These are phyloP conservation scores for Byssoonygena ceratinophila DNA, from an alignment of 2,329 filamentous ascomycete species.

Conservation along the genomic window DNA sequence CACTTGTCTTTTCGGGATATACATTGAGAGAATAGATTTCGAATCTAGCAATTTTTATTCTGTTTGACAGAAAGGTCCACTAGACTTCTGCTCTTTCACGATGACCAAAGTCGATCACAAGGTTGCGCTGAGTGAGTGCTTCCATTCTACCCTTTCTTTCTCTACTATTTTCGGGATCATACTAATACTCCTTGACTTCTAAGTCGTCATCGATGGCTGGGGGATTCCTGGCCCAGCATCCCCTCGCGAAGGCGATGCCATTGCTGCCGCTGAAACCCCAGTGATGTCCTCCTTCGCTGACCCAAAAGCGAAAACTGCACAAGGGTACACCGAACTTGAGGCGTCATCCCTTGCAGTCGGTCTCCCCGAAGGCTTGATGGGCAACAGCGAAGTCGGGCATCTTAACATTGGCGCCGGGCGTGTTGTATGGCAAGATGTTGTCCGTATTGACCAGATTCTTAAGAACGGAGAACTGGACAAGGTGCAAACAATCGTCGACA, in stretches of 20 bases:
- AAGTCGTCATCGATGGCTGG: slow-evolving; percentile 99
- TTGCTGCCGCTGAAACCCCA: slow-evolving; percentile 83
- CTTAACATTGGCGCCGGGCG: slow-evolving; percentile 95
- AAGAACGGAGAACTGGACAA: slow-evolving; percentile 71
- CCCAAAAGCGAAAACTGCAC: slow-evolving; percentile 56
- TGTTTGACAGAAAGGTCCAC: slow-evolving; percentile 1
- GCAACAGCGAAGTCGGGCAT: slow-evolving; percentile 97
- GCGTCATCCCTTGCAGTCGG: slow-evolving; percentile 93
- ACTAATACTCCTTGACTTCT: slow-evolving; percentile 33
- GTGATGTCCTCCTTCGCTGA: slow-evolving; percentile 79
- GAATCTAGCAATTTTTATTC: neutral
- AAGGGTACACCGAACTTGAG: slow-evolving; percentile 86
- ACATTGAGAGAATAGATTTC: neutral
- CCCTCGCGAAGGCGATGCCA: slow-evolving; percentile 84
- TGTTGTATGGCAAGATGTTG: slow-evolving; percentile 97
- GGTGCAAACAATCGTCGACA: slow-evolving; percentile 64
- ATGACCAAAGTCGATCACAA: slow-evolving; percentile 62
- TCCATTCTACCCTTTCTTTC: slow-evolving; percentile 20
- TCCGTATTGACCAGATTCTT: slow-evolving; percentile 87
- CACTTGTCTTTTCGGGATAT: neutral
- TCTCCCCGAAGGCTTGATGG: slow-evolving; percentile 93
- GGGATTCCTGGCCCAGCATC: slow-evolving; percentile 73
- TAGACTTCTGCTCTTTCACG: slow-evolving; percentile 24
- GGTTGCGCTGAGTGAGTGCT: slow-evolving; percentile 52
- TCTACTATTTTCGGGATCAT: neutral